Evolutionary conservation across 371 early-diverging fungal species (phyloP).

Genomic region (Pancytospora philotis): DNA sequence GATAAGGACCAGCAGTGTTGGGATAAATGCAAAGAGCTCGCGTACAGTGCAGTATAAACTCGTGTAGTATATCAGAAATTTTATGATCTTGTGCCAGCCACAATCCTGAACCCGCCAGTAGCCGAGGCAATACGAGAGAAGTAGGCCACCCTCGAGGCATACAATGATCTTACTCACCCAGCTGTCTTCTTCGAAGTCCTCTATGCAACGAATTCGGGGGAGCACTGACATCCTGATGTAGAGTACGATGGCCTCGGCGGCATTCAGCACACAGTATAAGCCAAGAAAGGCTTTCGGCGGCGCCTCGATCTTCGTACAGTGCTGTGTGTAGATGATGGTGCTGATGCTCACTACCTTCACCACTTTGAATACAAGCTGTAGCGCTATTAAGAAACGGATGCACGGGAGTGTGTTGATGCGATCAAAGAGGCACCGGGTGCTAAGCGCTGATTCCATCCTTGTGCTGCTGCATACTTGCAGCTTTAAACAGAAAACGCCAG

Average conservation of each 20-base stretch:
- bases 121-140: constrained; percentile 60
- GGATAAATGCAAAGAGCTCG: constrained; percentile 56
- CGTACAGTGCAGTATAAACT: constrained; percentile 46
- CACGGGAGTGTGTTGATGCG: constrained; percentile 49
- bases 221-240: constrained; percentile 53
- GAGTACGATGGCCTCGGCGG: constrained; percentile 49
- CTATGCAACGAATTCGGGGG: constrained; percentile 50
- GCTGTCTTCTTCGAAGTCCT: constrained; percentile 58
- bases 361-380: constrained; percentile 44
- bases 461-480: too few relatives aligned
- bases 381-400: constrained; percentile 44
- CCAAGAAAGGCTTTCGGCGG: constrained; percentile 57
- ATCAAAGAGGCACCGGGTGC: constrained; percentile 8
- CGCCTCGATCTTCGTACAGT: constrained; percentile 44
- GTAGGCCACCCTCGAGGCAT: constrained; percentile 57
- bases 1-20: constrained; percentile 59
- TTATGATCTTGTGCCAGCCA: constrained; percentile 41
- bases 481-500: too few relatives aligned
- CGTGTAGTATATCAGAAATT: constrained; percentile 59
- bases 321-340: constrained; percentile 45
- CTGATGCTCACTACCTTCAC: constrained; percentile 44
- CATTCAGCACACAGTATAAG: constrained; percentile 53
- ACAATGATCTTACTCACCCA: constrained; percentile 57
- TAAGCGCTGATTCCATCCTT: background rate
- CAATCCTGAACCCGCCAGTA: constrained; percentile 61